Conservation (phyloP, 768 basidiomycete species). For the Suillus luteus region DNA sequence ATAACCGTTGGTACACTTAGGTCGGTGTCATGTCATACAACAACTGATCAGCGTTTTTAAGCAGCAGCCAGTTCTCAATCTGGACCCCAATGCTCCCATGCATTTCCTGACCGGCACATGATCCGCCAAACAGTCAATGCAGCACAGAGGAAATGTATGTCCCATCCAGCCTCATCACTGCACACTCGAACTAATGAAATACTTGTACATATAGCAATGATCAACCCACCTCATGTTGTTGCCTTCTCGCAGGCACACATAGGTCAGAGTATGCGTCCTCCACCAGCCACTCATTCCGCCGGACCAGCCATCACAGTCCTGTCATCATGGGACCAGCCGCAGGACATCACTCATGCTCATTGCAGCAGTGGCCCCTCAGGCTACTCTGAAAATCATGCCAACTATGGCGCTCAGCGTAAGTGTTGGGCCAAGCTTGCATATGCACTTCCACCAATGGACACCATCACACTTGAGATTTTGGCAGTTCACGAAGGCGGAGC, state of each 20-base stretch:
- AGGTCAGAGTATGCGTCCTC: no score
- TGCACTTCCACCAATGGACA: slow-evolving; percentile 8
- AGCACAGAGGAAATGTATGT: background rate
- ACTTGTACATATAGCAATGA: background rate
- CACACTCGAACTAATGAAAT: background rate
- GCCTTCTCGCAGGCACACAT: background rate
- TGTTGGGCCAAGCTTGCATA: slow-evolving; percentile 6
- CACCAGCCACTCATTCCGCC: no score
- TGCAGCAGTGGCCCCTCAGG: no score
- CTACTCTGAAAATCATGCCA: slow-evolving; percentile 8
- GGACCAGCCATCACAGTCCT: no score
- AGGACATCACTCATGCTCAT: no score
- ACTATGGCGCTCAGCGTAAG: slow-evolving; percentile 3
- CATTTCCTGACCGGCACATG: background rate
- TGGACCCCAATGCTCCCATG: background rate
- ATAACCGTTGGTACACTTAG: background rate
- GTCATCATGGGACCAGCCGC: no score
- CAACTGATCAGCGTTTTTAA: background rate
- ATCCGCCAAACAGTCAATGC: slow-evolving; percentile 7
- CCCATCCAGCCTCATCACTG: background rate
- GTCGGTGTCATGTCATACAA: background rate
- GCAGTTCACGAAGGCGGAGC: slow-evolving; percentile 1
- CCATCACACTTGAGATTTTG: slow-evolving; percentile 8
- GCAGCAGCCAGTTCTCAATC: background rate
- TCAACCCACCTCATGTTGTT: slow-evolving; percentile 8